Evolutionary conservation across 768 basidiomycete species (phyloP), one percentile per base, ranked within the genome.

Genomic region (Lactifluus rugatus): DNA sequence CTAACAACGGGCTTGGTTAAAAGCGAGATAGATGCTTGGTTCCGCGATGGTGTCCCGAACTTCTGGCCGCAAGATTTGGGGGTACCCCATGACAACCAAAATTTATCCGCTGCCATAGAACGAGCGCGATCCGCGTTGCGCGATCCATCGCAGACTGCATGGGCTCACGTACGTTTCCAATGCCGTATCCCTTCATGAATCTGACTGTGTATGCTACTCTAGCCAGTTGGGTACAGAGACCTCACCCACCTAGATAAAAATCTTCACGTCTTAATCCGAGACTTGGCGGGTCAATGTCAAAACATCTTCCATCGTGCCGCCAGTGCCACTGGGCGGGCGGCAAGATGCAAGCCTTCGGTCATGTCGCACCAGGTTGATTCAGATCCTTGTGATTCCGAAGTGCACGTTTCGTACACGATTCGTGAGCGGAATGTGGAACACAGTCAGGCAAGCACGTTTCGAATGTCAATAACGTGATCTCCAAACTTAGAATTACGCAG

Each of bases 1-100:
- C 75, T 92, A 65, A 81, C 80, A 64, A 81, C 80, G 44, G 87
- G 89, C 48, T 77, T 92, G 45, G 74, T 78, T 52, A 73, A 75
- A 53, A 89, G 85, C 69, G 72, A 76, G 50, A 80, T 92, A 70
- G 89, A 91, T 73, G 78, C 76, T 62, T 92, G 89, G 87, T 92
- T 92, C 69, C 76, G 76, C 68, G 87, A 86, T 19, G 79, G 81
- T 51, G 68, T 76, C 28, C 81, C 83, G 23, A 68, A 68, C 47
- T 82, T 84, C 67, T 71, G 73, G 16, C 71, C 76, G 25, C 69
- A 68, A 60, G 79, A 82, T 64, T 65, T 83, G 41, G 80, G 79
- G 53, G 69, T 80, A 52, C 72, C 76, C 45, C 68, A 67, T 19
- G 69, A 68, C 21, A 65, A 68, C 49, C 66, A 65, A 31, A 67